Evolutionary conservation across 2,329 filamentous ascomycete genomes (phyloP), one percentile per base, ranked within the genome.

Genomic region (Meredithiella fracta): DNA sequence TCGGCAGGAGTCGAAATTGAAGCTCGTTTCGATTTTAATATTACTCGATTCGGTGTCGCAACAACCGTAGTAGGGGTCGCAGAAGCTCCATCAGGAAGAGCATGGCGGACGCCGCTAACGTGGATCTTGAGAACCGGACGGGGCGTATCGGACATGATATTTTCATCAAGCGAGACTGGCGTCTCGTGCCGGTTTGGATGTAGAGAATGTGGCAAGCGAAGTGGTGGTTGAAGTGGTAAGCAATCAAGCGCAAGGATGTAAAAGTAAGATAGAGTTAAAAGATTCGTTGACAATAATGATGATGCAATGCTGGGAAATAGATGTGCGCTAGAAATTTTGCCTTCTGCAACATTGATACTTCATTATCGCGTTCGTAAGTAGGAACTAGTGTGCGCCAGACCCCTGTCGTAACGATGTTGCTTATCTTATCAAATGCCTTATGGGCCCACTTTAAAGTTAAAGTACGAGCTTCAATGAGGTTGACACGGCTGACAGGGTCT

Each of bases 1-100:
- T 53, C 56, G 22, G 64, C 64, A n/a, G 70, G 68, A 14, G 68
- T 70, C 1, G 67, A 59, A 3, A 69, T 68, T 59, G 68, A 67
- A 38, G 69, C 69, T 14, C 66, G 64, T 50, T 64, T 68, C 31
- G 72, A 62, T 59, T 71, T 72, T 60, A 73, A 66, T 62, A 72
- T 73, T 55, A 71, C 64, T 44, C 54, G 47, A 23, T 47, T 59
- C 22, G 58, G 56, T 49, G 58, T 60, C 20, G 50, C 29, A 9
- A 58, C 58, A 8, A 62, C 58, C 26, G 53, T 56, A 2, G 61
- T 60, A 2, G 62, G 60, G 14, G 60, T 58, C 3, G 56, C 53
- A n/a, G 61, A 60, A 31, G 54, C 57, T 51, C 57, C 54, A 31
- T 60, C 59, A 4, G 59, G 42, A 14, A 56, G 42, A 31, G 59